Conservation (phyloP, 306 rosid species). For the Mucuna pruriens region DNA sequence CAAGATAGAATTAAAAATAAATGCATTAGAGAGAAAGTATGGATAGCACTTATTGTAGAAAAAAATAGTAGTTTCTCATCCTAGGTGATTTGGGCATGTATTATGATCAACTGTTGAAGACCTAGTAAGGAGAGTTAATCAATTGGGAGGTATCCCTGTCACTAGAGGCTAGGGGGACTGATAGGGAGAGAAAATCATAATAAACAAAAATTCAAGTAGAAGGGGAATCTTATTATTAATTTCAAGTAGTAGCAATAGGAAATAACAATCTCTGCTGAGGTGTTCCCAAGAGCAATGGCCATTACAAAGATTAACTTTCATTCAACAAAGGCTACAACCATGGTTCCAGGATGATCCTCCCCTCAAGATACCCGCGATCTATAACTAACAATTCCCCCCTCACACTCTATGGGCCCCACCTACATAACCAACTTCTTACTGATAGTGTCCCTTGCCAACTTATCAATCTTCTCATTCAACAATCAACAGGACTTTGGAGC, state of each 20-base stretch:
- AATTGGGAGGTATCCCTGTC: not conserved
- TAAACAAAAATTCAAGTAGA: not conserved
- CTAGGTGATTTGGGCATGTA: not conserved
- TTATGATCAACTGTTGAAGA: not conserved
- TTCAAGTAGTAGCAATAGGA: not conserved
- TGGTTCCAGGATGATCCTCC: not conserved
- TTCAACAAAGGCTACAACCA: not conserved
- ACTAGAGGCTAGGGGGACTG: not conserved
- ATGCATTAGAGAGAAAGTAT: constrained; percentile 3
- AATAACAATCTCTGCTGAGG: not conserved
- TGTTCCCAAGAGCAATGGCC: not conserved
- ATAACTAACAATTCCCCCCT: not conserved
- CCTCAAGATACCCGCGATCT: not conserved
- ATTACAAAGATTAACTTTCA: not conserved
- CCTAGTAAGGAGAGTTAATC: not conserved
- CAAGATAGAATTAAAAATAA: not conserved
- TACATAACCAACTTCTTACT: not conserved
- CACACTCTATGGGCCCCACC: not conserved
- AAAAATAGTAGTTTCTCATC: not conserved
- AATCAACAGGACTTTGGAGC: not conserved
- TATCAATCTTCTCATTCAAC: not conserved
- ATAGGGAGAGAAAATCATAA: not conserved
- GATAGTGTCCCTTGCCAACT: not conserved
- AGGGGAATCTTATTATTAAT: not conserved
- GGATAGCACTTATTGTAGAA: not conserved